phyloP scores from a whole-genome alignment of 768 basidiomycete genomes.

The Auricularia heimuer region DNA sequence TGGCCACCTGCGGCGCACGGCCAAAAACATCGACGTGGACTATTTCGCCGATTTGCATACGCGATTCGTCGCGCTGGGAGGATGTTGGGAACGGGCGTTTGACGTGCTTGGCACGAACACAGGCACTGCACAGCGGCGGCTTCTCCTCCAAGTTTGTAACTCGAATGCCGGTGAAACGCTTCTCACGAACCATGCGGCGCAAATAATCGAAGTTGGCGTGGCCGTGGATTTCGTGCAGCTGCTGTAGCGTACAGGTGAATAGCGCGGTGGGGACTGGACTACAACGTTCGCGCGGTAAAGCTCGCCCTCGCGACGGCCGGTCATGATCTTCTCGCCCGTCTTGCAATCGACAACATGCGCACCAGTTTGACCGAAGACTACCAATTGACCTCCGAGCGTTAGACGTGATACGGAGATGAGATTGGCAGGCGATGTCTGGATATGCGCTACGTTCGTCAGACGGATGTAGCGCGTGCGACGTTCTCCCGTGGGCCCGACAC shows the following conservation, averaged over 20 bases:
- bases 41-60: not conserved
- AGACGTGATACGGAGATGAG: not conserved
- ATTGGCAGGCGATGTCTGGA: not conserved
- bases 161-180: not conserved
- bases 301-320: not conserved
- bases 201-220: not conserved
- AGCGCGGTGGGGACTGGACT: not conserved
- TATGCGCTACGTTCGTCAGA: not conserved
- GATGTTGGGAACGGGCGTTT: not conserved
- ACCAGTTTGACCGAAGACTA: not conserved
- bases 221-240: not conserved
- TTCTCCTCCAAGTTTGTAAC: not conserved
- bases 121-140: not conserved
- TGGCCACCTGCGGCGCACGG: not conserved
- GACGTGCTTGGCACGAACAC: not conserved
- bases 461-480: not conserved
- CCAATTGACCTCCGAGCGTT: not conserved
- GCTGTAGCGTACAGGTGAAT: not conserved
- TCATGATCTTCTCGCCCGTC: not conserved
- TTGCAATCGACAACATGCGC: not conserved
- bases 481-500: not conserved
- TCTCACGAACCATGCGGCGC: not conserved
- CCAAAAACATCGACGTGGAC: conserved; percentile 9
- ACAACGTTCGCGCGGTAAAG: not conserved
- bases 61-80: not conserved